Base-by-base conservation (phyloP, 176 grass and related monocot genomes). In the Zizania latifolia region DNA sequence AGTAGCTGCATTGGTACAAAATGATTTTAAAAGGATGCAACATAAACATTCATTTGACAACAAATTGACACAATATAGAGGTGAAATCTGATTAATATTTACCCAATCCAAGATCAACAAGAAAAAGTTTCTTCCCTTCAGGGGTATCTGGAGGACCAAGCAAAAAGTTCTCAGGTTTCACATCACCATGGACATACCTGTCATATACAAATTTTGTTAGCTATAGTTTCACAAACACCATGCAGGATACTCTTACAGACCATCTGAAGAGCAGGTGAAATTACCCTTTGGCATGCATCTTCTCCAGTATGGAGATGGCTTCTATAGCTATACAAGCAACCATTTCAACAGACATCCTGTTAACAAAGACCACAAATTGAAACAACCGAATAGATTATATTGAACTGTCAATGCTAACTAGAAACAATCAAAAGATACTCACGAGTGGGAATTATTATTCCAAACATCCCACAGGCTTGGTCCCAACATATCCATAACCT, bases 71-170 rank as follows among this genome's bases (percentile, higher is more conserved):
- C 69, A 17, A 62, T 62, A 75, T 33, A 84, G 19, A 13, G 69
- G 34, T 31, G 28, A 21, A n/a, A 74, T 73, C n/a, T 83, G 23
- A 71, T 74, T 67, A 78, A 32, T n/a, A 80, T 85, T 75, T 91
- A 97, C 94, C 94, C 81, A 97, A 70, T 80, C 94, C 94, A 89
- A 97, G 94, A 68, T 97, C 94, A 93, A 93, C 90, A 83, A 97
- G 94, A 80, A 97, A 97, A 91, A 97, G 94, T 29, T 82, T 93
- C 82, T 97, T 93, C 80, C 91, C 94, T 74, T 97, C 90, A 19
- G 68, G 71, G 65, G 94, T 97, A 24, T 83, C 94, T 62, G 78
- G 75, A 65, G 94, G 90, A 70, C 94, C 94, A 71, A 97, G 94
- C 79, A 93, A 93, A 54, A 97, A 97, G 72, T 97, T 97, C 65